phyloP scores from a whole-genome alignment of 176 grass and related monocot species.

The Urochloa ruziziensis region DNA sequence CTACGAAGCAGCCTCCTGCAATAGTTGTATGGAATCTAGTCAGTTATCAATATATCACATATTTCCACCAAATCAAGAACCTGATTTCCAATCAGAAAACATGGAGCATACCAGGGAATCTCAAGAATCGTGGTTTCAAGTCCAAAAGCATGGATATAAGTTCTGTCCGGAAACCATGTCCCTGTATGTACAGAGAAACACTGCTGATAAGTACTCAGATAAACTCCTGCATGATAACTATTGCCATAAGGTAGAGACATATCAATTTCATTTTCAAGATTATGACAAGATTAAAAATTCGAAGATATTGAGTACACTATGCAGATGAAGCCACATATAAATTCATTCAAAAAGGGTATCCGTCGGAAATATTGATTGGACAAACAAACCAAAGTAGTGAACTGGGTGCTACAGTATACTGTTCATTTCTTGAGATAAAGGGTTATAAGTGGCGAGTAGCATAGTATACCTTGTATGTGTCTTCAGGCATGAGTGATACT shows the following conservation, averaged over 20 bases:
- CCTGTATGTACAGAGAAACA: slow-evolving; percentile 34
- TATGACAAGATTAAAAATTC: background rate
- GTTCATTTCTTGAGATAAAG: background rate
- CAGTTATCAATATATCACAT: background rate
- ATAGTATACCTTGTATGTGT: slow-evolving; percentile 59
- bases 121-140: slow-evolving; percentile 79
- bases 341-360: background rate
- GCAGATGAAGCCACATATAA: background rate
- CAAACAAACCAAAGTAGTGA: background rate
- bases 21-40: slow-evolving; percentile 10
- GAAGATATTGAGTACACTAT: background rate
- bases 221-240: background rate
- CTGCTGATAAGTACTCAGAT: background rate
- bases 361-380: background rate
- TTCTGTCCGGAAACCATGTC: slow-evolving; percentile 83
- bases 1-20: slow-evolving; percentile 89
- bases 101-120: slow-evolving; percentile 75
- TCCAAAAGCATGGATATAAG: slow-evolving; percentile 86
- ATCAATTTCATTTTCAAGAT: background rate
- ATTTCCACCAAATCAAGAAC: background rate
- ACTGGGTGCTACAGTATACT: background rate
- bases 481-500: slow-evolving; percentile 62
- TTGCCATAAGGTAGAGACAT: background rate
- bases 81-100: slow-evolving; percentile 1
- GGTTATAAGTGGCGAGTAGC: background rate